Evolutionary conservation across 306 rosid genomes (phyloP).

Genomic region (Inga laurina): DNA sequence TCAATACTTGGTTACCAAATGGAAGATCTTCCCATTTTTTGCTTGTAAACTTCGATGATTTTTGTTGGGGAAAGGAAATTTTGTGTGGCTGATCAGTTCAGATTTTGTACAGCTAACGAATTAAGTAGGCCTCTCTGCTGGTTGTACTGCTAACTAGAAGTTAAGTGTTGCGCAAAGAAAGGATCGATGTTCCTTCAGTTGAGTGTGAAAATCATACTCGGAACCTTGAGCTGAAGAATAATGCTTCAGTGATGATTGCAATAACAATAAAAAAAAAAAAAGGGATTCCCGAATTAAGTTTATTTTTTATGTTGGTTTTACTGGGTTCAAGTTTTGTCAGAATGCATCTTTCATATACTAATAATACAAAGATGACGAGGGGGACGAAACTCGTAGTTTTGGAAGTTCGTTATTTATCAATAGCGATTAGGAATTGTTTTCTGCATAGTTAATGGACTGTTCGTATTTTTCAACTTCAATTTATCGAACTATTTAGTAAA

Average conservation of each 20-base stretch:
- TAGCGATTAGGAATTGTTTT: background rate
- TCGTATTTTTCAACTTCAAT: background rate
- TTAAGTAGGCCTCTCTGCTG: background rate
- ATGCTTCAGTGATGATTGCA: background rate
- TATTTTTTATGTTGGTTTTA: conserved; percentile 6
- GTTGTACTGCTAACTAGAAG: background rate
- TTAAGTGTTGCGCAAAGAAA: background rate
- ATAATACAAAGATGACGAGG: background rate
- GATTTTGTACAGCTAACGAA: background rate
- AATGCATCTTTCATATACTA: conserved; percentile 5
- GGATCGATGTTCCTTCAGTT: conserved; percentile 12
- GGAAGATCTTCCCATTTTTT: conserved; percentile 18
- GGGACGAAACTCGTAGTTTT: background rate
- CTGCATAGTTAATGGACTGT: background rate
- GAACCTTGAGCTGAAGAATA: background rate
- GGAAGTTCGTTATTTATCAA: background rate
- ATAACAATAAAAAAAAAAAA: no score
- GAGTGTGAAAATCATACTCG: background rate
- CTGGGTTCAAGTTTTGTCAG: background rate
- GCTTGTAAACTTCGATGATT: conserved; percentile 9
- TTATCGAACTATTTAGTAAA: background rate
- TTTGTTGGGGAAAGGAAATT: conserved; percentile 1
- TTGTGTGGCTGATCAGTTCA: conserved; percentile 7
- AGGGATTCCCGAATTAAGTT: background rate
- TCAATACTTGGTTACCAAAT: background rate